A percentile compares a stretch with the other conserved stretches of the same genome.
These are phyloP conservation scores for Diplodia intermedia DNA, from an alignment of 2,329 filamentous ascomycete genomes.

Conservation along the genomic window DNA sequence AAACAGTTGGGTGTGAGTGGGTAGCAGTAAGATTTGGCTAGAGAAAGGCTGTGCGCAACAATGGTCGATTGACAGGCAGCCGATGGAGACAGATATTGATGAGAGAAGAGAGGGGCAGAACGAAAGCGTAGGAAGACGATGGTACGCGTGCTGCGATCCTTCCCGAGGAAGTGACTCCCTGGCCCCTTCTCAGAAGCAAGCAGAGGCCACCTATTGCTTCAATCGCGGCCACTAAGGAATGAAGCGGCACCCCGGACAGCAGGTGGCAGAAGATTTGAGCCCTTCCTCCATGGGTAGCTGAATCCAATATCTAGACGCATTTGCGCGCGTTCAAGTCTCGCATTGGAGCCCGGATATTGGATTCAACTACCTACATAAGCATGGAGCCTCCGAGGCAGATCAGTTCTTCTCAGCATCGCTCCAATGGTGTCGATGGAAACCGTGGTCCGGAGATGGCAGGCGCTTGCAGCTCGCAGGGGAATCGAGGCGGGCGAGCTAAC, in stretches of 20 bases:
- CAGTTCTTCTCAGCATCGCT: too few relatives aligned
- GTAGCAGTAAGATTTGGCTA: background rate
- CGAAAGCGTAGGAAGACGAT: background rate
- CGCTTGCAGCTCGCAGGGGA: too few relatives aligned
- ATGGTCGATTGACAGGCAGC: background rate
- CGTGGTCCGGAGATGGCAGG: too few relatives aligned
- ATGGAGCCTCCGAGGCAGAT: too few relatives aligned
- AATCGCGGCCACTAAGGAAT: background rate
- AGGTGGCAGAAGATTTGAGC: too few relatives aligned
- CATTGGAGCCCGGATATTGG: too few relatives aligned
- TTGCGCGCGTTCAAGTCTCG: too few relatives aligned
- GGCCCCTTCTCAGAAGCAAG: background rate
- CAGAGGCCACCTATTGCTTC: background rate
- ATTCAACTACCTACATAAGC: too few relatives aligned
- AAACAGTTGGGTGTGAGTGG: background rate
- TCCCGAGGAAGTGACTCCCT: background rate
- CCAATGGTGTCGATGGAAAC: too few relatives aligned
- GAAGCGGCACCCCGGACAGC: background rate
- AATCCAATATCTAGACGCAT: too few relatives aligned
- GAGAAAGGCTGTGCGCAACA: slow-evolving; percentile 4
- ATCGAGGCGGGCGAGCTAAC: slow-evolving; percentile 1
- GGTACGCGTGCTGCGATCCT: background rate
- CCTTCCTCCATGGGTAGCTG: too few relatives aligned
- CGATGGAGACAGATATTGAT: background rate
- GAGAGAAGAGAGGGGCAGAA: background rate